Conservation (phyloP, 371 early-diverging fungal species). For the Umbelopsis sp. region DNA sequence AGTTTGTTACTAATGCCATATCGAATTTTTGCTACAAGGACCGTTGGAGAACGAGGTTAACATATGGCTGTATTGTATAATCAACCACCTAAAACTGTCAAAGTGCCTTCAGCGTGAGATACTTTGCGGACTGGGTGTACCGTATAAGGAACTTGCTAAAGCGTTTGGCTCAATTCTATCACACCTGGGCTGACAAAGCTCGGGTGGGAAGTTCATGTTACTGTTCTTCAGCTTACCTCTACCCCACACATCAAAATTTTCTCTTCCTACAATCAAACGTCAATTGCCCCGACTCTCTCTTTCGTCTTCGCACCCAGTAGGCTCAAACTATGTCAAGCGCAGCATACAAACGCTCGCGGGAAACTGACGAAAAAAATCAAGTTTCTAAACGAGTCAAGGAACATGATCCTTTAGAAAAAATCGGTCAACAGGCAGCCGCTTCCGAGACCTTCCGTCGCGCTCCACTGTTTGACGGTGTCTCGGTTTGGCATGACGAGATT, state of each 20-base stretch:
- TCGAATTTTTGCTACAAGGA: too few species aligned
- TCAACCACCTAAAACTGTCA: too few species aligned
- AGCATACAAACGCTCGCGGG: background rate
- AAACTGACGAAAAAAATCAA: background rate
- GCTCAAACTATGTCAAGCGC: background rate
- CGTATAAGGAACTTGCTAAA: background rate
- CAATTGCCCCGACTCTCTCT: background rate
- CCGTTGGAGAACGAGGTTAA: too few species aligned
- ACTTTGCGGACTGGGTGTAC: background rate
- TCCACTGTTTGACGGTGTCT: constrained; percentile 17
- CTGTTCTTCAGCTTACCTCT: background rate
- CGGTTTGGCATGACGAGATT: constrained; percentile 20
- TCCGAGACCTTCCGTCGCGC: background rate
- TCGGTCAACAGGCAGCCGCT: background rate
- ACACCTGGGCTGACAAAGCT: background rate
- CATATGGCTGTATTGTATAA: background rate
- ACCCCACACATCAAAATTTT: background rate
- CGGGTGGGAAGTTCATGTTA: background rate
- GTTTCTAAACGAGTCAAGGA: constrained; percentile 6
- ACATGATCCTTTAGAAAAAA: background rate
- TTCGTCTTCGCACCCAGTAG: background rate
- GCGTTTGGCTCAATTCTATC: too few species aligned
- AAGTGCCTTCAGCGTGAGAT: too few species aligned
- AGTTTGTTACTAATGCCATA: too few species aligned
- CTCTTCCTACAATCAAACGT: background rate